Conservation (phyloP, 2,329 filamentous ascomycete species). For the Parastagonospora avenae region DNA sequence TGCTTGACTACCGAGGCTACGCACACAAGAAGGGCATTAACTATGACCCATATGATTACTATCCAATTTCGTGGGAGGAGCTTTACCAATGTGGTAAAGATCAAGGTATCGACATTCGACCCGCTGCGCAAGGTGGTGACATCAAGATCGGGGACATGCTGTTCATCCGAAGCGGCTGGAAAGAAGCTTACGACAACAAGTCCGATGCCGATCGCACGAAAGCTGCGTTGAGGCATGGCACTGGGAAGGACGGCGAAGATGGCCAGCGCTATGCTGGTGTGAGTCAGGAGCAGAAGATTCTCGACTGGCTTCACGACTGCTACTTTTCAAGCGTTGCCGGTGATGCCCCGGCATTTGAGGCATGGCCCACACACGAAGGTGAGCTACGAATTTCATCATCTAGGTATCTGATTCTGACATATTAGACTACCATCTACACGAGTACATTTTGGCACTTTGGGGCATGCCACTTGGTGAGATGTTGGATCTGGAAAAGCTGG, state of each 20-base stretch:
- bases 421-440: slow-evolving; percentile 41
- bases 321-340: slow-evolving; percentile 70
- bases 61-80: slow-evolving; percentile 50
- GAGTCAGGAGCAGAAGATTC: slow-evolving; percentile 59
- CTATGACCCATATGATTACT: slow-evolving; percentile 50
- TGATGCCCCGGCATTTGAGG: slow-evolving; percentile 68
- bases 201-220: slow-evolving; percentile 39
- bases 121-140: slow-evolving; percentile 59
- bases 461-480: slow-evolving; percentile 50
- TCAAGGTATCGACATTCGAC: slow-evolving; percentile 67
- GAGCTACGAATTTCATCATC: not conserved
- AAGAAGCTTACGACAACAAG: slow-evolving; percentile 61
- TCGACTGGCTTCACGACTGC: slow-evolving; percentile 71
- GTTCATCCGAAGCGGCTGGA: slow-evolving; percentile 67
- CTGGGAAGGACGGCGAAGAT: slow-evolving; percentile 43
- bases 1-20: slow-evolving; percentile 52
- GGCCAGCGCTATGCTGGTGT: slow-evolving; percentile 56
- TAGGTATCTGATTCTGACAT: slow-evolving; percentile 4
- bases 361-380: slow-evolving; percentile 60
- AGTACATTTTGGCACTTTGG: slow-evolving; percentile 47
- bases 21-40: slow-evolving; percentile 49
- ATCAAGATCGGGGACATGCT: slow-evolving; percentile 68
- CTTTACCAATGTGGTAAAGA: slow-evolving; percentile 63
- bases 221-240: slow-evolving; percentile 52
- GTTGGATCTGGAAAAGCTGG: slow-evolving; percentile 57